These are phyloP conservation scores for Claviceps purpurea DNA, from an alignment of 2,329 filamentous ascomycete species.

Conservation along the genomic window DNA sequence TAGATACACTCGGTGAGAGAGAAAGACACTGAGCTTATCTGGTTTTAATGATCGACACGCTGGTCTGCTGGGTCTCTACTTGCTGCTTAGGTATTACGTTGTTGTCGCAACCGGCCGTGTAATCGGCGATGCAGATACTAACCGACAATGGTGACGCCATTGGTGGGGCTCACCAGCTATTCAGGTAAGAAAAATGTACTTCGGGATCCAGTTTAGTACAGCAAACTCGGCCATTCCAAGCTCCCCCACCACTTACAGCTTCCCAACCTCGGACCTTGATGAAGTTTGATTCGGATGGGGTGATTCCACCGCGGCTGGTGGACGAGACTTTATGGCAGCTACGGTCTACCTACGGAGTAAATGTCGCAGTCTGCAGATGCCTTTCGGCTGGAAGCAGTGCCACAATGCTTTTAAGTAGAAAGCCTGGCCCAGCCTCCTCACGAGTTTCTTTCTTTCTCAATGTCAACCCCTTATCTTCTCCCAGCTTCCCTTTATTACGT, in stretches of 20 bases:
- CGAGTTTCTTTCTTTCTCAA: not conserved
- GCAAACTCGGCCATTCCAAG: not conserved
- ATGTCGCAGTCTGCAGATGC: not conserved
- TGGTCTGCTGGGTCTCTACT: not conserved
- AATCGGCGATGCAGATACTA: not conserved
- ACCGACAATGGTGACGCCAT: slow-evolving; percentile 2
- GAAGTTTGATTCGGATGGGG: not conserved
- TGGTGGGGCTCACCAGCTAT: slow-evolving; percentile 3
- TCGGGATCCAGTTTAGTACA: not conserved
- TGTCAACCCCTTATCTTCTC: not conserved
- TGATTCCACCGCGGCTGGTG: not conserved
- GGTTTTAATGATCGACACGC: too few species aligned
- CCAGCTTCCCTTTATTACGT: not conserved
- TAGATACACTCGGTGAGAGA: too few species aligned
- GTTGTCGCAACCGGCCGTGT: not conserved
- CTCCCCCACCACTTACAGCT: not conserved
- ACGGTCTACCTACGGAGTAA: not conserved
- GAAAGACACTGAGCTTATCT: too few species aligned
- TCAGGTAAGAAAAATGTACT: not conserved
- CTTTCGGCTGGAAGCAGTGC: not conserved
- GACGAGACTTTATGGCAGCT: not conserved
- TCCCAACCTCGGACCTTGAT: not conserved
- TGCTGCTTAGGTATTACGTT: not conserved
- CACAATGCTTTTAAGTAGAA: slow-evolving; percentile 1
- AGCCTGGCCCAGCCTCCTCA: not conserved